These are phyloP conservation scores for Acacia confusa DNA, from an alignment of 306 rosid genomes.

Conservation along the genomic window DNA sequence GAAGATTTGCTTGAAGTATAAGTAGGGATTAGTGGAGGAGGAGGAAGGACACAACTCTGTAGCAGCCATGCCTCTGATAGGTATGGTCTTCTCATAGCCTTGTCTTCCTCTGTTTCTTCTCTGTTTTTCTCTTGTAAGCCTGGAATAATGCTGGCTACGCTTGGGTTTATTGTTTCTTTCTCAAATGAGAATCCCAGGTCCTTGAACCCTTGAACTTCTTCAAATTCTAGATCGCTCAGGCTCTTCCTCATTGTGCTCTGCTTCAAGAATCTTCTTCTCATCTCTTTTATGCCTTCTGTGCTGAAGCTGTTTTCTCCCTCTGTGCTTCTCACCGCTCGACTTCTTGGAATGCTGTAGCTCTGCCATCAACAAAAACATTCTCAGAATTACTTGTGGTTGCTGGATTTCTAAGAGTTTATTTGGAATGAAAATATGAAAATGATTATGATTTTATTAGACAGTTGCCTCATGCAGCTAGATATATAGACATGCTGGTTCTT, in stretches of 20 bases:
- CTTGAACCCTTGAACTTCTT: slow-evolving; percentile 91
- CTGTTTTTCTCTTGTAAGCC: slow-evolving; percentile 68
- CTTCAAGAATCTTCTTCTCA: slow-evolving; percentile 40
- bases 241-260: slow-evolving; percentile 60
- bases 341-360: slow-evolving; percentile 56
- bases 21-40: slow-evolving; percentile 68
- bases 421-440: neutral
- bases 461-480: neutral
- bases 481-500: neutral
- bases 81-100: slow-evolving; percentile 64
- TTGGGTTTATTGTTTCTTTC: slow-evolving; percentile 55
- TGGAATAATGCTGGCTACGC: slow-evolving; percentile 72
- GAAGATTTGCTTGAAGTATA: slow-evolving; percentile 53
- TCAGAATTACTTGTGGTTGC: neutral
- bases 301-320: slow-evolving; percentile 34
- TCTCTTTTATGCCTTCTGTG: slow-evolving; percentile 50
- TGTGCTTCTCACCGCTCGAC: slow-evolving; percentile 30
- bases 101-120: slow-evolving; percentile 49
- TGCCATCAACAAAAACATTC: slow-evolving; percentile 29
- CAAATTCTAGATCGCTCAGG: slow-evolving; percentile 71
- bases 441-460: neutral
- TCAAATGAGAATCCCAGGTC: slow-evolving; percentile 93
- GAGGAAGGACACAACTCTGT: slow-evolving; percentile 47
- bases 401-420: slow-evolving; percentile 7
- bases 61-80: slow-evolving; percentile 88